Percentiles rank a stretch among this genome's conserved stretches.
Evolutionary conservation across 1,139 yeast species (phyloP).

Genomic region (Pichia sp.): DNA sequence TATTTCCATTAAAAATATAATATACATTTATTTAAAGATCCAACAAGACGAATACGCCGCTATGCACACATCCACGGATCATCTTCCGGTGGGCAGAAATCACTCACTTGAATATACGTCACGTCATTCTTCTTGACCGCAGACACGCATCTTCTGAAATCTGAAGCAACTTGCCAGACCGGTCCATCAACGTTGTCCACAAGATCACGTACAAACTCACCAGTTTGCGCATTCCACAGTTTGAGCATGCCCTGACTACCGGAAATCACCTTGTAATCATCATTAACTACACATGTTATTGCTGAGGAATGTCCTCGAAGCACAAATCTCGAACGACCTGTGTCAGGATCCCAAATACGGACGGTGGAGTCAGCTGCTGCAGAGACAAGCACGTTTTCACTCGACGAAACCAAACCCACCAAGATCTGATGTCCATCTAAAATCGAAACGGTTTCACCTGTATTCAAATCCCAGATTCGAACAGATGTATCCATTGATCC

Average conservation of each 20-base stretch:
- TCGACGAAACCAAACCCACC: slow-evolving; percentile 79
- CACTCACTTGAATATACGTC: slow-evolving; percentile 68
- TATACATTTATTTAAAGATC: no score
- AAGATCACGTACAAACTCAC: slow-evolving; percentile 67
- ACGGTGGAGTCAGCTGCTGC: slow-evolving; percentile 95
- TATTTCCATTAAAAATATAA: no score
- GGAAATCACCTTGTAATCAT: slow-evolving; percentile 74
- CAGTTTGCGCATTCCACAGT: slow-evolving; percentile 77
- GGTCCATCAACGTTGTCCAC: slow-evolving; percentile 70
- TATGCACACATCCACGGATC: no score
- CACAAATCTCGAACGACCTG: slow-evolving; percentile 60
- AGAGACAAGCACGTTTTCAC: slow-evolving; percentile 74
- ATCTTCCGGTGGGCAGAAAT: slow-evolving; percentile 43
- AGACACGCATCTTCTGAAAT: slow-evolving; percentile 77
- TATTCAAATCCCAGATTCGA: slow-evolving; percentile 79
- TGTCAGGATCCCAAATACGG: slow-evolving; percentile 85
- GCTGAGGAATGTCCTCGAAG: slow-evolving; percentile 84
- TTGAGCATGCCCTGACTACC: slow-evolving; percentile 82
- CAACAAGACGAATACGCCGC: no score
- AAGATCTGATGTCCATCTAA: slow-evolving; percentile 82
- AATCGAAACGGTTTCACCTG: slow-evolving; percentile 59
- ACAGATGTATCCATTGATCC: slow-evolving; percentile 91
- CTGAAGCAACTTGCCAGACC: slow-evolving; percentile 93
- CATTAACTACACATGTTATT: slow-evolving; percentile 89
- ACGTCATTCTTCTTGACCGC: slow-evolving; percentile 73